Percentiles rank a stretch among this genome's conserved stretches.
Conservation (phyloP, 108 stramenopile species). For the Skeletonema grethae region DNA sequence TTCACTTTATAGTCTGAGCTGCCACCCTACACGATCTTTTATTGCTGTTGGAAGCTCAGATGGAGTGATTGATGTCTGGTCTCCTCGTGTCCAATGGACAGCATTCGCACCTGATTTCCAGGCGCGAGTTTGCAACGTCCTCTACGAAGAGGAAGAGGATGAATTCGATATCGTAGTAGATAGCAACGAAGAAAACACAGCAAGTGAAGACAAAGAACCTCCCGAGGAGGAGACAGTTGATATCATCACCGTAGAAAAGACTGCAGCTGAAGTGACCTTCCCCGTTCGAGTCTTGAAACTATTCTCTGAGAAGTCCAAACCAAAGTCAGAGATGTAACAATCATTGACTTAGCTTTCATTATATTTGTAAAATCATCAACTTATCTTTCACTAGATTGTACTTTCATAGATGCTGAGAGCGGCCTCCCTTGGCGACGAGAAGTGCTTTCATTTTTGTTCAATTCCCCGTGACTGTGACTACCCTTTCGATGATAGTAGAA, state of each 20-base stretch:
- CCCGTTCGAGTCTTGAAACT: conserved; percentile 54
- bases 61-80: conserved; percentile 83
- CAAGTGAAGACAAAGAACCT: conserved; percentile 8
- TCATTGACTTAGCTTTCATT: background rate
- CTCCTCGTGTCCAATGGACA: conserved; percentile 73
- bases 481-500: conserved; percentile 81
- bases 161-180: conserved; percentile 74
- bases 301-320: conserved; percentile 17
- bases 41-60: conserved; percentile 80
- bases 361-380: background rate
- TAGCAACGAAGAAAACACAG: conserved; percentile 26
- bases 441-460: conserved; percentile 6
- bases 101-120: conserved; percentile 89
- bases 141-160: conserved; percentile 78
- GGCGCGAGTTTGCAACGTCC: conserved; percentile 71
- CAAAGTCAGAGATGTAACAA: conserved; percentile 4
- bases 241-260: conserved; percentile 56
- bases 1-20: conserved; percentile 62
- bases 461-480: conserved; percentile 35
- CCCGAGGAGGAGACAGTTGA: conserved; percentile 61
- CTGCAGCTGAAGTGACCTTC: conserved; percentile 70
- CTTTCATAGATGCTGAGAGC: background rate
- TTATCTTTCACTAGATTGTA: conserved; percentile 2
- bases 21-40: conserved; percentile 84
- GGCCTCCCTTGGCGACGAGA: conserved; percentile 1